Evolutionary conservation across 164 flowering plant species (phyloP).

Genomic region (Berberis thunbergii): DNA sequence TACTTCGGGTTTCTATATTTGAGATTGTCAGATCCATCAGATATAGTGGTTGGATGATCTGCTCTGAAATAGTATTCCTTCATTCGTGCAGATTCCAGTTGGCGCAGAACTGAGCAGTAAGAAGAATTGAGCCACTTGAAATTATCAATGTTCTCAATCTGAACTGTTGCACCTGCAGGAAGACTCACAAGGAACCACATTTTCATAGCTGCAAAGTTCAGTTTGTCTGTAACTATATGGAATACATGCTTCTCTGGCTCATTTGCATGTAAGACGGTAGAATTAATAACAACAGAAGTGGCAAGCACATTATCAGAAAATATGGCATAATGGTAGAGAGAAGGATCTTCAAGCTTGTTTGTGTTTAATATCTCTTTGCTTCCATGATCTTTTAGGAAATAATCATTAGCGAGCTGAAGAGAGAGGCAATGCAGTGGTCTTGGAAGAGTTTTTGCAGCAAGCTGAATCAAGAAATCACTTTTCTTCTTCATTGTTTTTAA

Average conservation of each 20-base stretch:
- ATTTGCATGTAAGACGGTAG: conserved; percentile 1
- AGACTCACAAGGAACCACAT: background rate
- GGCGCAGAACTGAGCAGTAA: conserved; percentile 3
- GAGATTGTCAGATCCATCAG: conserved; percentile 11
- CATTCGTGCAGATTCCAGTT: conserved; percentile 5
- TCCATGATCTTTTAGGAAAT: conserved; percentile 30
- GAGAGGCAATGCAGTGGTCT: conserved; percentile 81
- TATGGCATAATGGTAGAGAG: conserved; percentile 4
- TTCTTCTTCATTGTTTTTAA: conserved; percentile 52
- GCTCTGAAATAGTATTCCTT: conserved; percentile 6
- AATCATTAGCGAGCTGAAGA: conserved; percentile 66
- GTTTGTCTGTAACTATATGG: conserved; percentile 3
- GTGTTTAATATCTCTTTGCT: conserved; percentile 15
- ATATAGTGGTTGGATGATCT: conserved; percentile 1
- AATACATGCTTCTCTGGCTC: conserved; percentile 4
- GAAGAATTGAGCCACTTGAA: conserved; percentile 8
- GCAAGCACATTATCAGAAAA: conserved; percentile 7
- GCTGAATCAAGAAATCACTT: conserved; percentile 78
- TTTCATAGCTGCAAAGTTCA: conserved; percentile 5
- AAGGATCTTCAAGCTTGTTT: background rate
- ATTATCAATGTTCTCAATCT: conserved; percentile 1
- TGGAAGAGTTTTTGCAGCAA: conserved; percentile 89
- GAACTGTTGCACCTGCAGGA: conserved; percentile 1
- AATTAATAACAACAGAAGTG: conserved; percentile 4
- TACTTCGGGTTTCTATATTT: conserved; percentile 75